Evolutionary conservation across 257 asterid species (phyloP).

Genomic region (Scutellaria galericulata): DNA sequence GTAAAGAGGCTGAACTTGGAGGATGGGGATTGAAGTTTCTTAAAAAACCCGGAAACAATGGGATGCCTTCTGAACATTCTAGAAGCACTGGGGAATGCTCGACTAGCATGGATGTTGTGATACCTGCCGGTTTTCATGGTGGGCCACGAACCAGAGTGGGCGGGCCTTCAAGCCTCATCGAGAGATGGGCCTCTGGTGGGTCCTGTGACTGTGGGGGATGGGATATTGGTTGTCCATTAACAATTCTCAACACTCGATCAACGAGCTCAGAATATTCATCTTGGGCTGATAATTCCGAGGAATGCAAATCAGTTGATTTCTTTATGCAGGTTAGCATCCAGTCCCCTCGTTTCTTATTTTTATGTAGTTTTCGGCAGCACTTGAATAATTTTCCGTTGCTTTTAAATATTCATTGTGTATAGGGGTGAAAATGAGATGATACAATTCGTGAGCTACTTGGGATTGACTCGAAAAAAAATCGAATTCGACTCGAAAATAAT

Average conservation of each 20-base stretch:
- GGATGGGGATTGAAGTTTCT: slow-evolving; percentile 99
- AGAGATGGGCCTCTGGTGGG: slow-evolving; percentile 85
- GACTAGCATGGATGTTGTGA: slow-evolving; percentile 59
- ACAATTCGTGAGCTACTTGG: too few relatives aligned
- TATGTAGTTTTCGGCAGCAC: neutral
- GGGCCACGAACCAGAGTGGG: slow-evolving; percentile 69
- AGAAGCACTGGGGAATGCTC: slow-evolving; percentile 60
- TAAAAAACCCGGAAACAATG: slow-evolving; percentile 42
- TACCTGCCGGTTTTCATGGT: slow-evolving; percentile 88
- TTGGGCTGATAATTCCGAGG: slow-evolving; percentile 42
- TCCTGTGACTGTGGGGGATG: slow-evolving; percentile 96
- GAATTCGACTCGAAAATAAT: too few relatives aligned
- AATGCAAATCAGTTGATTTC: slow-evolving; percentile 72
- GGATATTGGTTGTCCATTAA: slow-evolving; percentile 87
- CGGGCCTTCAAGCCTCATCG: slow-evolving; percentile 76
- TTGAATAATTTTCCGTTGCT: too few relatives aligned
- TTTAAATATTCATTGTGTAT: too few relatives aligned
- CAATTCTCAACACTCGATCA: slow-evolving; percentile 53
- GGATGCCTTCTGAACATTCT: slow-evolving; percentile 38
- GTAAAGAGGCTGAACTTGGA: slow-evolving; percentile 52
- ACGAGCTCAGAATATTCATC: slow-evolving; percentile 36
- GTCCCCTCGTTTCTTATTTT: neutral
- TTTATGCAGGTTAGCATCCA: slow-evolving; percentile 61
- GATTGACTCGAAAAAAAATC: too few relatives aligned
- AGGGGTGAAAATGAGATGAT: too few relatives aligned